phyloP scores from a whole-genome alignment of 225 moss, liverwort and hornwort genomes.

The Climacium dendroides region DNA sequence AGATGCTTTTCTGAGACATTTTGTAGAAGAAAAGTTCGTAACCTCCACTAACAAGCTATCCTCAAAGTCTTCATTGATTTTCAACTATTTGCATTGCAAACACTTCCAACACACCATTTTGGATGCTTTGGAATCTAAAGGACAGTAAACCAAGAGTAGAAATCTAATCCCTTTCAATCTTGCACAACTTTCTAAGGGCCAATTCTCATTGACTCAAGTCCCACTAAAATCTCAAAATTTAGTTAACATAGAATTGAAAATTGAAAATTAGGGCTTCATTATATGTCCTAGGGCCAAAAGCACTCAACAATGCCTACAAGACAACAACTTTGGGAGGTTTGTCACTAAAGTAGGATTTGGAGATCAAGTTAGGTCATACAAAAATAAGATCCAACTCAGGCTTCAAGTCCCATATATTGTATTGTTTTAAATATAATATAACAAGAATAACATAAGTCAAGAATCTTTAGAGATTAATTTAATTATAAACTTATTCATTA shows the following conservation, averaged over 20 bases:
- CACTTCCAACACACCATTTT: not conserved
- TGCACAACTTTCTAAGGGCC: not conserved
- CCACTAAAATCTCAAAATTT: not conserved
- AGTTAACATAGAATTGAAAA: not conserved
- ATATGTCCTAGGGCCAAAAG: too few relatives aligned
- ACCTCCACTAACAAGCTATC: not conserved
- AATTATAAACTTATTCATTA: too few relatives aligned
- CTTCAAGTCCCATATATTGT: too few relatives aligned
- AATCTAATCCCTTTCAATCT: not conserved
- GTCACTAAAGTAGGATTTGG: too few relatives aligned
- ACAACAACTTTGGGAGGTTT: too few relatives aligned
- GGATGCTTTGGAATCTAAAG: not conserved
- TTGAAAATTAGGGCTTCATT: too few relatives aligned
- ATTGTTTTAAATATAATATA: too few relatives aligned
- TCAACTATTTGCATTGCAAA: not conserved
- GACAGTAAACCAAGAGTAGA: not conserved
- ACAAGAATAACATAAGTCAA: not conserved
- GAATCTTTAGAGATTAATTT: rapidly evolving
- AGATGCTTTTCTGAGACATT: not conserved
- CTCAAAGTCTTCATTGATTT: not conserved
- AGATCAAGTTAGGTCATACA: too few relatives aligned
- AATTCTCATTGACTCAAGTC: not conserved
- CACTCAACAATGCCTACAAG: too few relatives aligned
- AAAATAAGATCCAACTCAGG: too few relatives aligned
- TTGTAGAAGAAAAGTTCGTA: not conserved